These are phyloP conservation scores for Sinapis alba DNA, from an alignment of 441 rosid species.

Conservation along the genomic window DNA sequence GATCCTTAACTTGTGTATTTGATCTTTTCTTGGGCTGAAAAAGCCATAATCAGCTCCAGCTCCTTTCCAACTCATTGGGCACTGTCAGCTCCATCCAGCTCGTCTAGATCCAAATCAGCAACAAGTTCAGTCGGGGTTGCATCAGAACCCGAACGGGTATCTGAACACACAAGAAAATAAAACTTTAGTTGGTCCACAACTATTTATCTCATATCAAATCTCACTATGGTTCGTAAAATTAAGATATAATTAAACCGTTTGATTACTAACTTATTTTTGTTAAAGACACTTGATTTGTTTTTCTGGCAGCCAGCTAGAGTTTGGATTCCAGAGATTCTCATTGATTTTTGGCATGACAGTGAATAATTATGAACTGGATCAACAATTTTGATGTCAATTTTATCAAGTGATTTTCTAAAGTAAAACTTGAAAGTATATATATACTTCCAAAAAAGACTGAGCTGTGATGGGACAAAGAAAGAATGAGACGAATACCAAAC, in stretches of 20 bases:
- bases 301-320: neutral
- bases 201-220: neutral
- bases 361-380: constrained; percentile 22
- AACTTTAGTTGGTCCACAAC: neutral
- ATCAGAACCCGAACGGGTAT: too few species aligned
- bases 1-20: too few species aligned
- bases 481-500: constrained; percentile 33
- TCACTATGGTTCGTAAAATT: neutral
- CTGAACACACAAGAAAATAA: too few species aligned
- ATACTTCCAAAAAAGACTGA: constrained; percentile 19
- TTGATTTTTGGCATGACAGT: constrained; percentile 12
- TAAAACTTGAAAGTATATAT: constrained; percentile 10
- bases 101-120: too few species aligned
- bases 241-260: neutral
- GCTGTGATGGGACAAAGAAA: constrained; percentile 33
- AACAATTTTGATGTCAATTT: neutral
- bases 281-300: neutral
- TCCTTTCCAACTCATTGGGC: too few species aligned
- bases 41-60: too few species aligned
- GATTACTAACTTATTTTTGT: neutral
- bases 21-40: too few species aligned
- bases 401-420: constrained; percentile 8
- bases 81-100: too few species aligned
- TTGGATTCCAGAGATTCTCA: neutral
- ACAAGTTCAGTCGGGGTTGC: too few species aligned